Evolutionary conservation across 495 filamentous ascomycete genomes (phyloP).

Genomic region (Aspergillus funiculosus): DNA sequence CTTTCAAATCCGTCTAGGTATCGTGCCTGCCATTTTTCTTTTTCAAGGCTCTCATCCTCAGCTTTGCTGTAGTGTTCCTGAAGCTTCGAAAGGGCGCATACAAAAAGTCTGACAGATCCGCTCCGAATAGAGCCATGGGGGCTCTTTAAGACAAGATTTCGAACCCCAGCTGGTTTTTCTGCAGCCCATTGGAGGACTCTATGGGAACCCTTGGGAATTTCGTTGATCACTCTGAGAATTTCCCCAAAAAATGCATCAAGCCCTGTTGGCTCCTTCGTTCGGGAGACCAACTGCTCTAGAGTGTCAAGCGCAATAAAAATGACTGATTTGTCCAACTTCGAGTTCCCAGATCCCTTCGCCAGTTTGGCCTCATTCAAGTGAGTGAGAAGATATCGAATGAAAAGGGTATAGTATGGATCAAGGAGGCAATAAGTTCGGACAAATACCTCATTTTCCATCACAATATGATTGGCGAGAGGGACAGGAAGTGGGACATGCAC

Average conservation of each 20-base stretch:
- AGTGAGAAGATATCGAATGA: slow-evolving; percentile 56
- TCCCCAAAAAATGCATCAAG: slow-evolving; percentile 52
- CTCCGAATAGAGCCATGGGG: slow-evolving; percentile 55
- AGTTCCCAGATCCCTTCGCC: slow-evolving; percentile 42
- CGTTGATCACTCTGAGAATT: slow-evolving; percentile 48
- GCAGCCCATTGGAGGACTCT: slow-evolving; percentile 58
- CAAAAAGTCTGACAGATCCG: slow-evolving; percentile 50
- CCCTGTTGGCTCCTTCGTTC: slow-evolving; percentile 62
- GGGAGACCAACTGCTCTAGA: slow-evolving; percentile 70
- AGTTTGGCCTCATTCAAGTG: slow-evolving; percentile 37
- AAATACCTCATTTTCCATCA: slow-evolving; percentile 63
- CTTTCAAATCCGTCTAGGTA: slow-evolving; percentile 44
- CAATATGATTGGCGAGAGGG: slow-evolving; percentile 55
- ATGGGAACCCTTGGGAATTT: slow-evolving; percentile 26
- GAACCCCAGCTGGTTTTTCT: slow-evolving; percentile 49
- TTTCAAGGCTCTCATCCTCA: slow-evolving; percentile 27
- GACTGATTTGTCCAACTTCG: slow-evolving; percentile 53
- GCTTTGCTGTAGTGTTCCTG: slow-evolving; percentile 40
- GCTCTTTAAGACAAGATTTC: slow-evolving; percentile 63
- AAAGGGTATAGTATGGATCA: slow-evolving; percentile 63
- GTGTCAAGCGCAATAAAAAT: slow-evolving; percentile 67
- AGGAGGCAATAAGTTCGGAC: slow-evolving; percentile 76
- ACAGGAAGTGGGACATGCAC: slow-evolving; percentile 52
- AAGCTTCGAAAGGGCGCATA: slow-evolving; percentile 44
- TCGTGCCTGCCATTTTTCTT: slow-evolving; percentile 24